phyloP scores from a whole-genome alignment of 768 basidiomycete species.

The Candolleomyces eurysporus region DNA sequence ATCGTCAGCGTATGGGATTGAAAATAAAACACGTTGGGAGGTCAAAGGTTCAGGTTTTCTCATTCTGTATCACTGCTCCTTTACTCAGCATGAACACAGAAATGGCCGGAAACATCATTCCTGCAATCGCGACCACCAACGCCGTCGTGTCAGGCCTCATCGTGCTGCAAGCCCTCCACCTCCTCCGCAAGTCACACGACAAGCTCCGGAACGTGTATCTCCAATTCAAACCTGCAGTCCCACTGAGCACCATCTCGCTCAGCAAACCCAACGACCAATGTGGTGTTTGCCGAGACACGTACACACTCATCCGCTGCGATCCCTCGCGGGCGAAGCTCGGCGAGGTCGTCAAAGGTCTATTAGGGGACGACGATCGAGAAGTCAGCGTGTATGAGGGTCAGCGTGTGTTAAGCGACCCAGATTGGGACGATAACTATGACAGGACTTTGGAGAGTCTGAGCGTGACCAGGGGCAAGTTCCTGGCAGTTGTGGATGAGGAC shows the following conservation, averaged over 20 bases:
- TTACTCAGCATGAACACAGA: conserved; percentile 45
- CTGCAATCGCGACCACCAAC: conserved; percentile 98
- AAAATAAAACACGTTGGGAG: conserved; percentile 89
- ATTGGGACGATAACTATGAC: conserved; percentile 87
- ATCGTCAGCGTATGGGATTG: conserved; percentile 86
- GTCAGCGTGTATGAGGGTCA: conserved; percentile 87
- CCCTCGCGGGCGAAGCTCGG: conserved; percentile 64
- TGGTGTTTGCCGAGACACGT: conserved; percentile 85
- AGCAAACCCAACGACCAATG: conserved; percentile 74
- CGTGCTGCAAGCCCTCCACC: conserved; percentile 86
- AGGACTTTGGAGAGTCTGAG: conserved; percentile 80
- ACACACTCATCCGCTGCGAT: conserved; percentile 73
- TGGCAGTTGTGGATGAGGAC: conserved; percentile 89
- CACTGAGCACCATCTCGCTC: conserved; percentile 68
- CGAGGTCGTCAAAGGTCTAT: conserved; percentile 66
- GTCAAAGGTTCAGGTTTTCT: conserved; percentile 70
- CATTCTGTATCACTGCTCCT: background rate
- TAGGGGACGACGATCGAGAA: conserved; percentile 58
- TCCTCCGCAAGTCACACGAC: conserved; percentile 65
- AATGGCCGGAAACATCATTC: conserved; percentile 99
- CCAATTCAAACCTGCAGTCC: conserved; percentile 75
- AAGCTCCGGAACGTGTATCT: conserved; percentile 73
- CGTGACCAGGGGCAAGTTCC: conserved; percentile 79
- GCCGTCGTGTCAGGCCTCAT: conserved; percentile 95
- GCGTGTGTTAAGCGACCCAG: conserved; percentile 85